Conservation (phyloP, 805 yeast genomes). For the Torulaspora franciscae region DNA sequence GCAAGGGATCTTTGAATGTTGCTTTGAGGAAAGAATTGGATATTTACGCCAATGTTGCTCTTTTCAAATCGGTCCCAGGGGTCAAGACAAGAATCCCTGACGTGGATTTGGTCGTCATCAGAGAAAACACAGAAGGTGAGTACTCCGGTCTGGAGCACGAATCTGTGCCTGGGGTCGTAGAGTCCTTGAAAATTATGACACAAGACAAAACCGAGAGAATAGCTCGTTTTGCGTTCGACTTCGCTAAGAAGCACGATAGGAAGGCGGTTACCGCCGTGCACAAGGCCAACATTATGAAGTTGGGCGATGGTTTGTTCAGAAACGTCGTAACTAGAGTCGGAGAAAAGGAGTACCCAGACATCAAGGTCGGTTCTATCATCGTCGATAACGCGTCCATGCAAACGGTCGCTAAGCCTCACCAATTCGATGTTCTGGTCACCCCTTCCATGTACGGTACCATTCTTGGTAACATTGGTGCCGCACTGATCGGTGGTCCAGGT, state of each 20-base stretch:
- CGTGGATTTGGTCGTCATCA: conserved; percentile 88
- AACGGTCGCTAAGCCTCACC: conserved; percentile 97
- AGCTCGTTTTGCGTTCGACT: conserved; percentile 95
- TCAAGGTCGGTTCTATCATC: conserved; percentile 84
- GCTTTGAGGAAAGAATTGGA: conserved; percentile 95
- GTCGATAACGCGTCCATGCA: conserved; percentile 99
- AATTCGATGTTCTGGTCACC: conserved; percentile 94
- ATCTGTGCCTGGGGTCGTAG: conserved; percentile 96
- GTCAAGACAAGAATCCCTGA: conserved; percentile 83
- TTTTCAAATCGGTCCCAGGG: conserved; percentile 91
- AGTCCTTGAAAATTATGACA: conserved; percentile 91
- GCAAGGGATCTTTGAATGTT: conserved; percentile 83
- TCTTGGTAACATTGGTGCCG: conserved; percentile 97
- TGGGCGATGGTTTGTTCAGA: conserved; percentile 97
- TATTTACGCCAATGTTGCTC: conserved; percentile 90
- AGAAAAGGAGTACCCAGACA: conserved; percentile 77
- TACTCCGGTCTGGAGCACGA: conserved; percentile 98
- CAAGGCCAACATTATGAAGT: conserved; percentile 98
- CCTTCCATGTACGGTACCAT: conserved; percentile 98
- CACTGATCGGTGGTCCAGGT: conserved; percentile 92
- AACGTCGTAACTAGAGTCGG: conserved; percentile 85
- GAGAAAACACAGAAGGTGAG: conserved; percentile 99
- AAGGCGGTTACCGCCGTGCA: conserved; percentile 92
- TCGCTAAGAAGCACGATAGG: conserved; percentile 88
- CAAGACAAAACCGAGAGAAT: conserved; percentile 93